Base-by-base conservation (phyloP, 2,329 filamentous ascomycete species). In the Ascochyta pisi region DNA sequence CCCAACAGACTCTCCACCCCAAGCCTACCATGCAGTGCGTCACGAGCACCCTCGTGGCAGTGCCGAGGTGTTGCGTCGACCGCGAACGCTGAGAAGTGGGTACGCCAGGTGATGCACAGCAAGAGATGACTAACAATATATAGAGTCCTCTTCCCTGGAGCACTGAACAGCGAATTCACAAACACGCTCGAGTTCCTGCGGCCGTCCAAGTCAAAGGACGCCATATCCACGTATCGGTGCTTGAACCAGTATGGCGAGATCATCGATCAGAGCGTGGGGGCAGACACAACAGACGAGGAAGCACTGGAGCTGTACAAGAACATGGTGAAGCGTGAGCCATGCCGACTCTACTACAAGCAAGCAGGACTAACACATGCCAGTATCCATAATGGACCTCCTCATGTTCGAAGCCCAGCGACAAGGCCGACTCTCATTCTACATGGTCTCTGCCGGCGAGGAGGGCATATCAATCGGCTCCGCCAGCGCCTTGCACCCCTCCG, bases 321-420 rank as follows among this genome's bases (percentile, higher is more conserved):
- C 66, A 89, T 89, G 86, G 75, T 88, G 54, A 83, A 80, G 26
- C 77, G 82, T 83, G 61, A 39, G 76, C 50, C 6, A 27, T 6
- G 5, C 16, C 47, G 16, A 51, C 10, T 3, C 12, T 6, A 19
- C 13, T 7, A 16, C 19, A 1, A n/a, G 13, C 13, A 13, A 7
- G 3, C 33, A 4, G 6, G 4, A 37, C 26, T 54, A 19, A 49
- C 19, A 1, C 9, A n/a, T 3, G 27, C 35, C 59, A 82, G 85
- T 89, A 52, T 87, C 89, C 52, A 90, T 98, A 64, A 95, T 99
- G 92, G 95, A 99, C 73, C 77, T 96, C 51, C 90, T 98, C 73
- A 98, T 98, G 93, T 97, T 96, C 71, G 95, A 99, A 70, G 93
- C 95, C 0, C 95, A 99, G 77, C 84, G 95, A 41, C 95, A 99